Evolutionary conservation across 139 green algal species (phyloP).

Genomic region (Chlamydomonas incerta): DNA sequence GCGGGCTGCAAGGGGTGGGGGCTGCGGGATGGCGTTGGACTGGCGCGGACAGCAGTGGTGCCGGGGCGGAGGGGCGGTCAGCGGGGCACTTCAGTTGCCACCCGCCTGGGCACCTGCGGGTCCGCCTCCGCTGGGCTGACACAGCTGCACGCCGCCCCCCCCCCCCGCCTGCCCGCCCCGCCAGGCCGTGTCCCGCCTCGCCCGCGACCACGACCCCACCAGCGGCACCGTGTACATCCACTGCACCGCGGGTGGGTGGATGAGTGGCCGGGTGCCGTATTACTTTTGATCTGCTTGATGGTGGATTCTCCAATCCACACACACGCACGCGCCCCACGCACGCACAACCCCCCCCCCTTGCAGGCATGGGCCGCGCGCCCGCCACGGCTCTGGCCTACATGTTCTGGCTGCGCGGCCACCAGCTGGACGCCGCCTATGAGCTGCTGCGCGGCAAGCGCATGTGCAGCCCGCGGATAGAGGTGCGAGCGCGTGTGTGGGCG

Average conservation of each 20-base stretch:
- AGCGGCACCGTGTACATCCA: constrained; percentile 90
- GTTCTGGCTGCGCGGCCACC: constrained; percentile 86
- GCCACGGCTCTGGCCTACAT: constrained; percentile 92
- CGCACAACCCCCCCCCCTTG: neutral
- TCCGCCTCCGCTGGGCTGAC: too few relatives aligned
- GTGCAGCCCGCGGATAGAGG: constrained; percentile 44
- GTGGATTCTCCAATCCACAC: too few relatives aligned
- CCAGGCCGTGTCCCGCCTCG: constrained; percentile 69
- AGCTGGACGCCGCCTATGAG: constrained; percentile 74
- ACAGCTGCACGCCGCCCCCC: constrained; percentile 31
- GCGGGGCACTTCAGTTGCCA: too few relatives aligned
- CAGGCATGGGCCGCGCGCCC: constrained; percentile 91
- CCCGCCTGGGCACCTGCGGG: too few relatives aligned
- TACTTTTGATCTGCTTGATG: too few relatives aligned
- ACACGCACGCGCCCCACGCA: neutral
- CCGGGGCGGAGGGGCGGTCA: too few relatives aligned
- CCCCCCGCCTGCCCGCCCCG: neutral
- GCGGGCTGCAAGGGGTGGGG: too few relatives aligned
- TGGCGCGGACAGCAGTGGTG: too few relatives aligned
- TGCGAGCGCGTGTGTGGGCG: too few relatives aligned
- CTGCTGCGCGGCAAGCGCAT: constrained; percentile 36
- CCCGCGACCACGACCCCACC: constrained; percentile 56
- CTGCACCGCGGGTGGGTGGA: constrained; percentile 88
- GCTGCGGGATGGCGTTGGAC: too few relatives aligned
- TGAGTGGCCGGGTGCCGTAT: too few relatives aligned